Evolutionary conservation across 2,329 filamentous ascomycete species (phyloP), one percentile per base, ranked within the genome.

Genomic region (Fusarium sp.): DNA sequence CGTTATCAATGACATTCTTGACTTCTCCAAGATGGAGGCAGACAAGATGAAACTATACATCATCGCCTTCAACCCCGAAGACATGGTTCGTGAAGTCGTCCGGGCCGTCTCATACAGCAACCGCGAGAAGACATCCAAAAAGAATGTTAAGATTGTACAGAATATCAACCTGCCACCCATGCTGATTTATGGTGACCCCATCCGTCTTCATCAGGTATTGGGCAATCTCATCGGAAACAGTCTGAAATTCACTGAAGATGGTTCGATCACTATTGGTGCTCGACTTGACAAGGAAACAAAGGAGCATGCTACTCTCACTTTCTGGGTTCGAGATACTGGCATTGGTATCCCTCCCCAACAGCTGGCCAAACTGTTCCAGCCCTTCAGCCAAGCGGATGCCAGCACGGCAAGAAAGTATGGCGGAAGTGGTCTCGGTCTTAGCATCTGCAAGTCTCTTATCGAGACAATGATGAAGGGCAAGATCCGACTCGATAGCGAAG

Each of bases 1-100:
- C 0, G 93, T 97, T 46, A 97, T 97, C 80, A 97, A 97, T 74
- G 95, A 98, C 74, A 97, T 97, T 52, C 83, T 97, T 6, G 95
- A 98, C 78, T 96, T 97, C 76, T 97, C 94, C 26, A 96, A 97
- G 78, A 93, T 96, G 81, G 93, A 97, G 76, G 93, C 91, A 4
- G 92, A 94, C 70, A 91, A 93, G 76, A 89, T 97, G 82, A 93
- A 96, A 75, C 86, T 94, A 2, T 92, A 92, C 75, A 85, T 89
- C 60, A 89, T 89, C 54, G 87, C 87, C 9, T 90, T 90, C 78
- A 90, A 89, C 67, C 87, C 88, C 0, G 84, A 87, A 68, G 88
- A 89, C 73, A 89, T 90, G 85, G 84, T 91, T 36, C 83, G 86
- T 6, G 88, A 90, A 73, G 88, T 90, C 12, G 87, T 91, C 17